Evolutionary conservation across 345 rosid genomes (phyloP).

Genomic region (Lepidium aucheri): DNA sequence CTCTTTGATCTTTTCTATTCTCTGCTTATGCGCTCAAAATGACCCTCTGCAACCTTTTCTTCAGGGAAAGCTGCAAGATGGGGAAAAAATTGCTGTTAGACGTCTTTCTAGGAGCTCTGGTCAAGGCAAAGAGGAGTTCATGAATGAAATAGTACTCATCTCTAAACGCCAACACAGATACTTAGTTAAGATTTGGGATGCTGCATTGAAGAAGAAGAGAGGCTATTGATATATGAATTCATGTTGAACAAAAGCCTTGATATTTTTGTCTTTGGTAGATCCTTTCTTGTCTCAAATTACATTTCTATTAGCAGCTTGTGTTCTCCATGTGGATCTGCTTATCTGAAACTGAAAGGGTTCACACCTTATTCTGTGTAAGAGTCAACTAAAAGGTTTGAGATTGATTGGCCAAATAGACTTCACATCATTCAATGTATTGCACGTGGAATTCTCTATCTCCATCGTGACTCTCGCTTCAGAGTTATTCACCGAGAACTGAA

Average conservation of each 20-base stretch:
- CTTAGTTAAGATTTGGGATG: slow-evolving; percentile 47
- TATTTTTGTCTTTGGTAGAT: slow-evolving; percentile 35
- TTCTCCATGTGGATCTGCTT: not conserved
- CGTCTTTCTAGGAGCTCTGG: slow-evolving; percentile 10
- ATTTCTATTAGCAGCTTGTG: not conserved
- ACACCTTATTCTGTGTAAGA: not conserved
- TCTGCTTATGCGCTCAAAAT: not conserved
- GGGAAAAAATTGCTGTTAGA: not conserved
- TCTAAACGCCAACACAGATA: slow-evolving; percentile 49
- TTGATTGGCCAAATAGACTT: slow-evolving; percentile 7
- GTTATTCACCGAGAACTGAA: slow-evolving; percentile 13
- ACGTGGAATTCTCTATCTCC: slow-evolving; percentile 13
- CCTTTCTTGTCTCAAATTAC: not conserved
- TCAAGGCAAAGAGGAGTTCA: slow-evolving; percentile 36
- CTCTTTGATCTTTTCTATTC: not conserved
- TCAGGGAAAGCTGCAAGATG: slow-evolving; percentile 4
- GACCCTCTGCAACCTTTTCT: not conserved
- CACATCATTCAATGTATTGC: slow-evolving; percentile 4
- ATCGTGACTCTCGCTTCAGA: slow-evolving; percentile 15
- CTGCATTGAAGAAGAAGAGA: slow-evolving; percentile 39
- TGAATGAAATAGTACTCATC: slow-evolving; percentile 43
- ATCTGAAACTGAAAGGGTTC: not conserved
- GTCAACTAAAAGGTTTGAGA: slow-evolving; percentile 6
- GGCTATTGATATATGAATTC: slow-evolving; percentile 45
- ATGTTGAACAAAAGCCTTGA: slow-evolving; percentile 51